phyloP scores from a whole-genome alignment of 768 basidiomycete genomes.

The Mrakia gelida region DNA sequence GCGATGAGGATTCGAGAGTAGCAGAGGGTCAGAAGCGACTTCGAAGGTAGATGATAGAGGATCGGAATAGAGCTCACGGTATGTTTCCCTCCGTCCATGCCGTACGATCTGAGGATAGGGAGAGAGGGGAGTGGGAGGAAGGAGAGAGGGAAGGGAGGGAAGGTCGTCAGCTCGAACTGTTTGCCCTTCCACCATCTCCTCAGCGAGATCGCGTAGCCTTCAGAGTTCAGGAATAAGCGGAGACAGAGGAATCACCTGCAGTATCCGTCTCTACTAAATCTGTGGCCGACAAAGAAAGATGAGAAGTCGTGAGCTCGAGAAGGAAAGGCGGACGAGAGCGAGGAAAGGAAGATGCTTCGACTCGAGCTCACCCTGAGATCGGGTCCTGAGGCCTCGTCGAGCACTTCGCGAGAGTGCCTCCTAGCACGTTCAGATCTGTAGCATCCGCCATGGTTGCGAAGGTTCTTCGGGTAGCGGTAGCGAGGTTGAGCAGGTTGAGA shows the following conservation, averaged over 20 bases:
- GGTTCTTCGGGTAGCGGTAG: not conserved
- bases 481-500: not conserved
- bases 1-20: not conserved
- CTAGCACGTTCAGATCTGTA: constrained; percentile 16
- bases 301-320: not conserved
- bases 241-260: not conserved
- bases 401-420: not conserved
- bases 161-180: no score
- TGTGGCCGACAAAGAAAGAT: no score
- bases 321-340: not conserved
- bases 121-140: not conserved
- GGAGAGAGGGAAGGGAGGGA: not conserved
- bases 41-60: not conserved
- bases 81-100: constrained; percentile 19
- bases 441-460: constrained; percentile 21
- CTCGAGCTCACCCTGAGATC: not conserved
- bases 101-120: constrained; percentile 7
- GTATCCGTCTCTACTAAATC: constrained; percentile 15
- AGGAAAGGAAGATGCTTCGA: not conserved
- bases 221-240: not conserved
- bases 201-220: not conserved
- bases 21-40: not conserved
- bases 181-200: no score
- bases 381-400: constrained; percentile 21
- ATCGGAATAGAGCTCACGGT: not conserved